Evolutionary conservation across 108 stramenopile species (phyloP), one percentile per base, ranked within the genome.

Genomic region (Skeletonema tropicum): DNA sequence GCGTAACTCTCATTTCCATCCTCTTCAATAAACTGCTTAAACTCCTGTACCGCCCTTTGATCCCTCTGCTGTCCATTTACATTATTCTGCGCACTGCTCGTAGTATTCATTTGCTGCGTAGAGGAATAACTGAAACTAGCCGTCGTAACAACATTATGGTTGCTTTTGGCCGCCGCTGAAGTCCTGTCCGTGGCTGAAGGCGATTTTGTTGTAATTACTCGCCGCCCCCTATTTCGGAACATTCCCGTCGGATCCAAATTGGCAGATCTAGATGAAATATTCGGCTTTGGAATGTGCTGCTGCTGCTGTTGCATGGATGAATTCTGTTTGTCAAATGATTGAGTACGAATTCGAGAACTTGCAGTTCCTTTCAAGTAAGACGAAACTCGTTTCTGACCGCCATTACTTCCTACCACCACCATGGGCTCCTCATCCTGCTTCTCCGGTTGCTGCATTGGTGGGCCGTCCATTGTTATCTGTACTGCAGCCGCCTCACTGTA

Each of bases 221-320:
- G 81, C 36, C 81, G 38, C 6, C 81, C 81, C 55, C 74, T 45
- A 49, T 82, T 82, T 8, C 81, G 74, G 41, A 82, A 82, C 81
- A 82, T 82, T 30, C 81, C 81, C 45, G 81, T 82, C 31, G 81
- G 81, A 72, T 82, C 81, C 63, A 66, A 55, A 23, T 9, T 55
- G 6, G 52, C 1, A 19, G 52, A 55, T 23, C 52, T 21, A 23
- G 52, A 55, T 6, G 52, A 17, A 25, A 17, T 23, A 21, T 55
- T 49, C 21, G 48, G 48, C 6, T 19, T 21, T 23, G 25, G 52
- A 23, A 23, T 6, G 23, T 55, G 52, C 23, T 21, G 52, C 6
- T 52, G 52, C 52, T 55, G 52, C 52, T 55, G 52, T 2, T 21
- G 48, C 17, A 19, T 9, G 21, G 52, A 10, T 23, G 52, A 23